These are phyloP conservation scores for Rhodotorula mucilaginosa DNA, from an alignment of 1,284 basidiomycete genomes.

Conservation along the genomic window DNA sequence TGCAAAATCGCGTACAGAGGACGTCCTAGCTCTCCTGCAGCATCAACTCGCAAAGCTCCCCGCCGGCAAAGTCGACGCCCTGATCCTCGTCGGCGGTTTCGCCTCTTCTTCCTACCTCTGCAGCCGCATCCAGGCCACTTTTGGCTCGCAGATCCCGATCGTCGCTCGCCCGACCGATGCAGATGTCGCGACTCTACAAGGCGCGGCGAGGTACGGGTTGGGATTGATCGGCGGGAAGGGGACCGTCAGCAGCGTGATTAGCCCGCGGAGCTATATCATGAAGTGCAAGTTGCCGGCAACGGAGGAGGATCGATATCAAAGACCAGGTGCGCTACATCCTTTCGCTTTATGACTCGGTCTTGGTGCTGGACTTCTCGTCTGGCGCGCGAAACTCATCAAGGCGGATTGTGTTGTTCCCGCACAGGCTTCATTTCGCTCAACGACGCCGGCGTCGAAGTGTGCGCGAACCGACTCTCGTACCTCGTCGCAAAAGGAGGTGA, in stretches of 20 bases:
- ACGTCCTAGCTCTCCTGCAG: constrained; percentile 72
- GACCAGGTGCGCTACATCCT: constrained; percentile 60
- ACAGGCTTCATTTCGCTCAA: constrained; percentile 61
- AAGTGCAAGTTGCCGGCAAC: constrained; percentile 82
- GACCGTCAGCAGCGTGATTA: constrained; percentile 72
- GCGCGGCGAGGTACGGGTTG: constrained; percentile 75
- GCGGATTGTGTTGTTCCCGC: constrained; percentile 42
- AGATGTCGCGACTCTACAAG: constrained; percentile 76
- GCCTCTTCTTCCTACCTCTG: constrained; percentile 76
- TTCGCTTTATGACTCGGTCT: too few species aligned
- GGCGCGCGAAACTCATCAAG: not conserved
- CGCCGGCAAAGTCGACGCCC: constrained; percentile 65
- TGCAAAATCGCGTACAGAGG: constrained; percentile 21
- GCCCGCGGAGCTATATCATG: constrained; percentile 75
- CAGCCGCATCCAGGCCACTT: constrained; percentile 65
- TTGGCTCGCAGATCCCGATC: constrained; percentile 61
- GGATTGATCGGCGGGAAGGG: constrained; percentile 56
- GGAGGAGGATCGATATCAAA: constrained; percentile 68
- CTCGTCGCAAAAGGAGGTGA: constrained; percentile 66
- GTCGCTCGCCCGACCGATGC: constrained; percentile 74
- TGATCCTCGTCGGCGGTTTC: constrained; percentile 80
- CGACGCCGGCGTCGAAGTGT: constrained; percentile 68
- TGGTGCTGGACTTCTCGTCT: too few species aligned
- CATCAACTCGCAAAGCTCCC: constrained; percentile 62
- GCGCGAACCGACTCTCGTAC: constrained; percentile 65